phyloP scores from a whole-genome alignment of 495 filamentous ascomycete species.

The Jackrogersella minutella region DNA sequence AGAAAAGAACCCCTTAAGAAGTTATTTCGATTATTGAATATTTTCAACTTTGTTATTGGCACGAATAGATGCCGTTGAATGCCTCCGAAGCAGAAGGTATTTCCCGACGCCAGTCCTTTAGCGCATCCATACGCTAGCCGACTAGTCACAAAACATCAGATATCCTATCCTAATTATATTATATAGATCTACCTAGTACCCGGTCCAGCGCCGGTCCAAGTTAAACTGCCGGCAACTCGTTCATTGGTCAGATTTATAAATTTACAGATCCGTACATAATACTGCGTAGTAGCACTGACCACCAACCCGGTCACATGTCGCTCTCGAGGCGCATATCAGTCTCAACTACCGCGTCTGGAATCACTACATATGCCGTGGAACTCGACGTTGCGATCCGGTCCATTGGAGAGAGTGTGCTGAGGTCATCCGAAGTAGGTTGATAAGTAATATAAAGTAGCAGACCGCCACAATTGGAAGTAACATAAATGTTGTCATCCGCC shows the following conservation, averaged over 20 bases:
- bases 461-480: not conserved
- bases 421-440: not conserved
- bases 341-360: not conserved
- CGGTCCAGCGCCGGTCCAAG: not conserved
- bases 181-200: too few relatives aligned
- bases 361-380: slow-evolving; percentile 30
- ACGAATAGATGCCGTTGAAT: too few relatives aligned
- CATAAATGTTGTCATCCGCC: not conserved
- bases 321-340: not conserved
- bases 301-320: not conserved
- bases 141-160: too few relatives aligned
- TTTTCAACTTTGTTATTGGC: too few relatives aligned
- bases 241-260: slow-evolving; percentile 6
- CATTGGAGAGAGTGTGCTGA: not conserved
- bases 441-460: not conserved
- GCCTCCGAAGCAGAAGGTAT: too few relatives aligned
- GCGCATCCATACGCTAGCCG: too few relatives aligned
- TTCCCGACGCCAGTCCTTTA: too few relatives aligned
- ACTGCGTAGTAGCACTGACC: not conserved
- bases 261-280: too few relatives aligned
- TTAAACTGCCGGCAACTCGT: slow-evolving; percentile 1
- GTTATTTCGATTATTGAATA: too few relatives aligned
- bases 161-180: too few relatives aligned
- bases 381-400: not conserved
- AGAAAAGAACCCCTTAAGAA: too few relatives aligned